phyloP scores from a whole-genome alignment of 2,329 filamentous ascomycete species.

The Aspergillus quadricinctus region DNA sequence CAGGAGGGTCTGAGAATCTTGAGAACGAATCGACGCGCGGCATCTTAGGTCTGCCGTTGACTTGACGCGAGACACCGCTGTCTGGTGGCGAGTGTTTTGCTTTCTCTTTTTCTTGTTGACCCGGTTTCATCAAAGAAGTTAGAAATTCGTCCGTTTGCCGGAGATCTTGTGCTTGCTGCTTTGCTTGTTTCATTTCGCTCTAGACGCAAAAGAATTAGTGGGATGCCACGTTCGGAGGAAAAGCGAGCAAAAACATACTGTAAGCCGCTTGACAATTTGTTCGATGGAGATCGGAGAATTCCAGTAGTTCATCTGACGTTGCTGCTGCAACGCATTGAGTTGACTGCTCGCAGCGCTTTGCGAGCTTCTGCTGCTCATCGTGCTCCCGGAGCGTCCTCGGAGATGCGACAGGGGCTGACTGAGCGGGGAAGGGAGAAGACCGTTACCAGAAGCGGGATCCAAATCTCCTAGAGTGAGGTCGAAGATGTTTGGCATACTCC shows the following conservation, averaged over 20 bases:
- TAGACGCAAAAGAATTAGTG: constrained; percentile 38
- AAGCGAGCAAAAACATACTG: constrained; percentile 49
- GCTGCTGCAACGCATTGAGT: constrained; percentile 60
- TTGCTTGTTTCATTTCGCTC: constrained; percentile 86
- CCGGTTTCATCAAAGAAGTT: constrained; percentile 68
- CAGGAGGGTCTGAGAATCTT: constrained; percentile 87
- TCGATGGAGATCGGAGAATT: constrained; percentile 87
- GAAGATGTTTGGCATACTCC: constrained; percentile 65
- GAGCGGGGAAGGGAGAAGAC: constrained; percentile 65
- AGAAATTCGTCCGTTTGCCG: constrained; percentile 78
- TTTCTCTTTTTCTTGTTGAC: constrained; percentile 52
- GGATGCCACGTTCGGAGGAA: background rate
- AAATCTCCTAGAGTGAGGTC: constrained; percentile 92
- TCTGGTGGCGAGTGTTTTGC: constrained; percentile 46
- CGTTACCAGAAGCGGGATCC: constrained; percentile 69
- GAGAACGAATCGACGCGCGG: constrained; percentile 70
- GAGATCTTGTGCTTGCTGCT: constrained; percentile 81
- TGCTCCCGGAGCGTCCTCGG: constrained; percentile 65
- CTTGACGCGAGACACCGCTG: constrained; percentile 39
- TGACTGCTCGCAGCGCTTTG: constrained; percentile 54
- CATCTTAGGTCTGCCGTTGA: constrained; percentile 45
- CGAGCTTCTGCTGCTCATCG: constrained; percentile 57
- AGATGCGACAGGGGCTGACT: constrained; percentile 62
- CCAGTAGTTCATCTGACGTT: constrained; percentile 76
- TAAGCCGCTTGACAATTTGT: constrained; percentile 83